Percentiles rank a stretch among this genome's conserved stretches.
Conservation (phyloP, 2,329 filamentous ascomycete genomes). For the Nemania diffusa region DNA sequence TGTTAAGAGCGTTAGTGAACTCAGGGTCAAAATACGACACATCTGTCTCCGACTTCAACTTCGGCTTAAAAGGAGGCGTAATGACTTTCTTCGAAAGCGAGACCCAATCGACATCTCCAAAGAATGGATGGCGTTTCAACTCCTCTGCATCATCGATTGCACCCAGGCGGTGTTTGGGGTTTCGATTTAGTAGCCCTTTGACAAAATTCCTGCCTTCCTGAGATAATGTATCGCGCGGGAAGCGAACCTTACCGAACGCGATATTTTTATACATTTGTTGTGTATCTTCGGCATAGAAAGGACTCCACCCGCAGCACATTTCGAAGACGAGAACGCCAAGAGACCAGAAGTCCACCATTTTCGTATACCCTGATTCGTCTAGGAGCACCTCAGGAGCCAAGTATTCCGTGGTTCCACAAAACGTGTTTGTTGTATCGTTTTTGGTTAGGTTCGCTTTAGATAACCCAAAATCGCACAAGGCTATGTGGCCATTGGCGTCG, state of each 20-base stretch:
- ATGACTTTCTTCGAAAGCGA: slow-evolving; percentile 89
- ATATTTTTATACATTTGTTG: slow-evolving; percentile 99
- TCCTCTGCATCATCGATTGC: slow-evolving; percentile 92
- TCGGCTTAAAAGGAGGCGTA: slow-evolving; percentile 96
- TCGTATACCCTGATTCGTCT: slow-evolving; percentile 97
- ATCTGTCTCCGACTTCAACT: slow-evolving; percentile 93
- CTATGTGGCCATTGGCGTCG: slow-evolving; percentile 97
- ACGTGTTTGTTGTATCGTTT: slow-evolving; percentile 98
- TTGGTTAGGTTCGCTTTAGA: slow-evolving; percentile 98
- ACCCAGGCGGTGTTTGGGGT: slow-evolving; percentile 93
- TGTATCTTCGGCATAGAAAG: slow-evolving; percentile 98
- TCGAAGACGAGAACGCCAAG: slow-evolving; percentile 97
- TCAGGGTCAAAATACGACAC: slow-evolving; percentile 99
- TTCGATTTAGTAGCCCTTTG: slow-evolving; percentile 95
- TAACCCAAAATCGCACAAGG: slow-evolving; percentile 94
- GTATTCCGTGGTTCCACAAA: slow-evolving; percentile 98
- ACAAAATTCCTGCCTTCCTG: slow-evolving; percentile 97
- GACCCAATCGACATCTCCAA: slow-evolving; percentile 92
- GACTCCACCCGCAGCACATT: slow-evolving; percentile 99
- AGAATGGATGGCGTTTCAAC: slow-evolving; percentile 94
- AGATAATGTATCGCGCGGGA: slow-evolving; percentile 92
- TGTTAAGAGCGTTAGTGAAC: slow-evolving; percentile 93
- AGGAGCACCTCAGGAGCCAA: slow-evolving; percentile 93
- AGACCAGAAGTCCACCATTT: slow-evolving; percentile 99
- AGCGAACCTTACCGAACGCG: slow-evolving; percentile 96